phyloP scores from a whole-genome alignment of 768 basidiomycete genomes.

The Mycena kentingensis region DNA sequence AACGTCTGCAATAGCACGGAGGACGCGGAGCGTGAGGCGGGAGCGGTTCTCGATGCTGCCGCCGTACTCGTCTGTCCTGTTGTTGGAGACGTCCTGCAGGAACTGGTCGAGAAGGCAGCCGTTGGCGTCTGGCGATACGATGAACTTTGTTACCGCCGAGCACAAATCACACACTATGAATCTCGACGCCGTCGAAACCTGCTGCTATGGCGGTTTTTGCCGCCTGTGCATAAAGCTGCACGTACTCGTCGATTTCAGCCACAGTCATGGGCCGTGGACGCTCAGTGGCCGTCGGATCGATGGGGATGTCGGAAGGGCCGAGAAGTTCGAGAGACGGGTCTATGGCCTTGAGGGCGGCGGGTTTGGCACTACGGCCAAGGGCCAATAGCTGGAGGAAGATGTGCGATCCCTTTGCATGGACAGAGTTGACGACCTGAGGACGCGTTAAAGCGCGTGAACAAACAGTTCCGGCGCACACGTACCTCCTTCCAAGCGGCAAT shows the following conservation, averaged over 20 bases:
- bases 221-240: conserved; percentile 31
- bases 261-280: conserved; percentile 21
- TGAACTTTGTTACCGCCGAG: neutral
- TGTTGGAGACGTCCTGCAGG: conserved; percentile 42
- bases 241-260: conserved; percentile 36
- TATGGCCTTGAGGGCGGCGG: conserved; percentile 29
- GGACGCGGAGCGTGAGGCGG: conserved; percentile 46
- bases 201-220: conserved; percentile 35
- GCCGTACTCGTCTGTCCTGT: conserved; percentile 52
- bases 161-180: conserved; percentile 25
- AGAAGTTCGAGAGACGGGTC: conserved; percentile 25
- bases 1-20: conserved; percentile 40
- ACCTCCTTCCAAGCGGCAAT: conserved; percentile 46
- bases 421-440: conserved; percentile 43
- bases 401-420: conserved; percentile 49
- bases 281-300: conserved; percentile 14
- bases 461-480: neutral
- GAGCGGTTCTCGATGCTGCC: conserved; percentile 51
- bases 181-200: conserved; percentile 42
- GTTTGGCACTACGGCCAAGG: conserved; percentile 36
- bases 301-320: conserved; percentile 25
- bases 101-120: conserved; percentile 45
- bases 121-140: conserved; percentile 11
- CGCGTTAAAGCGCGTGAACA: neutral
- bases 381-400: conserved; percentile 51